phyloP scores from a whole-genome alignment of 257 asterid genomes.

The Lavandula angustifolia region DNA sequence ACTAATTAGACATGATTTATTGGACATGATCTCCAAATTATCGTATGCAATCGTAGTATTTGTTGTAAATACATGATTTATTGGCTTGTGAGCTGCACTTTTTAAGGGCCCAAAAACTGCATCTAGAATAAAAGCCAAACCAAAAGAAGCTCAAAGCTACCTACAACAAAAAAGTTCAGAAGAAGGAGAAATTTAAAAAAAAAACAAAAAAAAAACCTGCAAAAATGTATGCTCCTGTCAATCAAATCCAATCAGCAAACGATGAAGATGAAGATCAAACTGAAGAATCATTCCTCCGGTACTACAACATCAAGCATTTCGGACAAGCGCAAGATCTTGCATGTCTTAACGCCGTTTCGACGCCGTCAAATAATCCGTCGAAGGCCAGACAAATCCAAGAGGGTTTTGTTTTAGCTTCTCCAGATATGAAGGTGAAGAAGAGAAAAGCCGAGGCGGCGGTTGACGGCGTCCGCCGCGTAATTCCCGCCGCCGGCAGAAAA shows the following conservation, averaged over 20 bases:
- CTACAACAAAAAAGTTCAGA: neutral
- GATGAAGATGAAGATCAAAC: slow-evolving; percentile 33
- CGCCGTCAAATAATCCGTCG: neutral
- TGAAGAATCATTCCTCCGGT: neutral
- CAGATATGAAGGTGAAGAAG: slow-evolving; percentile 19
- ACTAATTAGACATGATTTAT: too few species aligned
- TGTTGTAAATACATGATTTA: neutral
- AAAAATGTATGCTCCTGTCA: slow-evolving; percentile 33
- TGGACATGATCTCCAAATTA: too few species aligned
- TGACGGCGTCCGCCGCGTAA: slow-evolving; percentile 31
- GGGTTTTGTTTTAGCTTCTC: slow-evolving; percentile 5
- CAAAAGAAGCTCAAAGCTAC: slow-evolving; percentile 25
- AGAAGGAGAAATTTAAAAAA: neutral
- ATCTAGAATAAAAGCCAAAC: slow-evolving; percentile 16
- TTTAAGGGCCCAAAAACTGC: slow-evolving; percentile 30
- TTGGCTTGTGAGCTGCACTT: slow-evolving; percentile 27
- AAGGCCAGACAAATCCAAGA: slow-evolving; percentile 16
- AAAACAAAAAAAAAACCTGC: neutral
- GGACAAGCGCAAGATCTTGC: neutral
- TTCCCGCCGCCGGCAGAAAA: slow-evolving; percentile 37
- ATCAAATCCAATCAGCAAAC: slow-evolving; percentile 30
- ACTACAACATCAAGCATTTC: slow-evolving; percentile 1
- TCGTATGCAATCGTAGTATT: neutral
- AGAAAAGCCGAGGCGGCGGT: slow-evolving; percentile 28
- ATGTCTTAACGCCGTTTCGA: slow-evolving; percentile 1